A percentile compares a stretch with the other conserved stretches of the same genome.
Evolutionary conservation across 1,284 basidiomycete genomes (phyloP).

Genomic region (Marasmius tenuissimus): DNA sequence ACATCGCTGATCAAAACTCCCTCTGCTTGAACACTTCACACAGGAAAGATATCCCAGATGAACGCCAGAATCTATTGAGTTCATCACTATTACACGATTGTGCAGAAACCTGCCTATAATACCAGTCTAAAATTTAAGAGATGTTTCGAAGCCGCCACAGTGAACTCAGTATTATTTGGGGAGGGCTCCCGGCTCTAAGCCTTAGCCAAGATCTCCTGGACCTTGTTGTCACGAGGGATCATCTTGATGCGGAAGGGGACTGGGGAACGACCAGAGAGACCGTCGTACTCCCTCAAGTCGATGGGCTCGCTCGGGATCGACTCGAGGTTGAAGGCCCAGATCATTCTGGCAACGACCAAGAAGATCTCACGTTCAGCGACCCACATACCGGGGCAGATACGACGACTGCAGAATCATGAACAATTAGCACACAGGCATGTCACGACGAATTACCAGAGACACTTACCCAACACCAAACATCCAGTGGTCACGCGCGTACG

Average conservation of each 20-base stretch:
- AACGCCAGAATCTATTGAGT: too few species aligned
- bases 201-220: background rate
- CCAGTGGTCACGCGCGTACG: constrained; percentile 44
- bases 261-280: constrained; percentile 38
- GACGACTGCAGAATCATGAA: background rate
- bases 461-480: constrained; percentile 26
- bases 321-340: constrained; percentile 1
- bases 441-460: background rate
- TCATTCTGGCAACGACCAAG: background rate
- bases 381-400: constrained; percentile 1
- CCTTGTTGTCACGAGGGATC: constrained; percentile 20
- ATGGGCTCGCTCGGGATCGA: constrained; percentile 37
- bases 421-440: background rate
- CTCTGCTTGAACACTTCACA: too few species aligned
- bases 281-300: constrained; percentile 39
- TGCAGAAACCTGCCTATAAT: too few species aligned
- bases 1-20: too few species aligned
- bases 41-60: too few species aligned
- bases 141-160: background rate
- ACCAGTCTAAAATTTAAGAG: too few species aligned
- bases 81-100: too few species aligned
- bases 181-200: too few species aligned
- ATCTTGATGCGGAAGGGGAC: constrained; percentile 34
- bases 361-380: constrained; percentile 4
- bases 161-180: background rate